phyloP scores from a whole-genome alignment of 2,329 filamentous ascomycete species.

The Xylariaceae sp. region DNA sequence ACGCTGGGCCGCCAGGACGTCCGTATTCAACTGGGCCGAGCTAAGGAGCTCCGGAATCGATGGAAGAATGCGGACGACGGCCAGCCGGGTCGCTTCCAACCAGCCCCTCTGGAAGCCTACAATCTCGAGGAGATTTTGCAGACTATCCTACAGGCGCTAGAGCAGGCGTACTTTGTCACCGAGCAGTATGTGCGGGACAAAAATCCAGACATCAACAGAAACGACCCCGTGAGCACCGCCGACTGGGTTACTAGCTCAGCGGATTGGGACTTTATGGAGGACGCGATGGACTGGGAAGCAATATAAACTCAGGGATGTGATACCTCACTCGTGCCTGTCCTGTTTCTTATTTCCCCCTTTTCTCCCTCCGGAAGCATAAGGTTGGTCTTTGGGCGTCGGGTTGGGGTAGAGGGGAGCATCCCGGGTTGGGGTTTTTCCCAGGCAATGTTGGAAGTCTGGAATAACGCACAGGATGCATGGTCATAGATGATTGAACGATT shows the following conservation, averaged over 20 bases:
- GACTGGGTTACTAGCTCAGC: constrained; percentile 32
- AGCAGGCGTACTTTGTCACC: constrained; percentile 50
- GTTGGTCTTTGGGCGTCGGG: too few relatives aligned
- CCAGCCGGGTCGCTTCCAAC: constrained; percentile 12
- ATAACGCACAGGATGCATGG: too few relatives aligned
- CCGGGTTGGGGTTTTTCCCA: too few relatives aligned
- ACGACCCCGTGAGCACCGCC: constrained; percentile 12
- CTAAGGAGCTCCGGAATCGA: constrained; percentile 65
- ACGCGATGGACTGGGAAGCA: constrained; percentile 55
- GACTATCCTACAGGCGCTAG: constrained; percentile 53
- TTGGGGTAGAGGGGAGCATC: too few relatives aligned
- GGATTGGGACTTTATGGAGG: constrained; percentile 53
- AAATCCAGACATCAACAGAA: constrained; percentile 4
- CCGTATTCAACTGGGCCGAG: constrained; percentile 53
- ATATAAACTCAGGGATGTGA: constrained; percentile 18
- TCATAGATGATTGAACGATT: too few relatives aligned
- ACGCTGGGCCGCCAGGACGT: constrained; percentile 52
- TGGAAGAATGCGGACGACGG: constrained; percentile 63
- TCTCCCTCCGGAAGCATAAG: too few relatives aligned
- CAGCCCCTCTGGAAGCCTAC: constrained; percentile 50
- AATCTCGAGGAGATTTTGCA: constrained; percentile 56
- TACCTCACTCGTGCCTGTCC: neutral
- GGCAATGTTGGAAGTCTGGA: too few relatives aligned
- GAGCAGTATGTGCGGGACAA: constrained; percentile 36
- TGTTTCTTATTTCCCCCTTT: neutral